These are phyloP conservation scores for Escallonia rubra DNA, from an alignment of 129 eudicot species.

Conservation along the genomic window DNA sequence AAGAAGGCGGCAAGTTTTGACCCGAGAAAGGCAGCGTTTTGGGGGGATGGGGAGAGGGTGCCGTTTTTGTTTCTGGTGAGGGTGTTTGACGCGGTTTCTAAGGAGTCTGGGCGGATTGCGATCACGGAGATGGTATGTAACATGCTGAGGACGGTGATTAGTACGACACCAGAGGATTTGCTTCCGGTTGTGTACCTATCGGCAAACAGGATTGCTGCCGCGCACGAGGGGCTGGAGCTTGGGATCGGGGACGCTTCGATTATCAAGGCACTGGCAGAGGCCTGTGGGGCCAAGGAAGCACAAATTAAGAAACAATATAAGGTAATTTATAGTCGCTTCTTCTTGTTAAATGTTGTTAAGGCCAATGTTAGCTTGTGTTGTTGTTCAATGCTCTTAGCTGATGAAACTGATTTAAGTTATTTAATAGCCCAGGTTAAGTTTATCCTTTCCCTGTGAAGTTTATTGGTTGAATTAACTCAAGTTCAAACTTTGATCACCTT, in stretches of 20 bases:
- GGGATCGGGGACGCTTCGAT: slow-evolving; percentile 89
- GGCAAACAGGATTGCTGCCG: slow-evolving; percentile 74
- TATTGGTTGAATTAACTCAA: no score
- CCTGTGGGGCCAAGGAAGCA: slow-evolving; percentile 76
- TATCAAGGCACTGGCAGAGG: slow-evolving; percentile 89
- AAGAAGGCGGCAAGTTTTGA: slow-evolving; percentile 50
- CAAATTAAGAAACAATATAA: slow-evolving; percentile 61
- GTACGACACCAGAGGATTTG: slow-evolving; percentile 71
- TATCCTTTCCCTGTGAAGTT: no score
- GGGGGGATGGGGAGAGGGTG: slow-evolving; percentile 77
- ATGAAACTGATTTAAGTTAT: no score
- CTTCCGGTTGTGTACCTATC: slow-evolving; percentile 66
- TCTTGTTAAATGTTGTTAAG: no score
- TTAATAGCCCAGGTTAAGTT: no score
- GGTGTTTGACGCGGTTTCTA: slow-evolving; percentile 58
- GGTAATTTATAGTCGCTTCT: slow-evolving; percentile 22
- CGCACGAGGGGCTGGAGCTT: slow-evolving; percentile 91
- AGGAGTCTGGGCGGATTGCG: slow-evolving; percentile 76
- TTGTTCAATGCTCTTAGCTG: no score
- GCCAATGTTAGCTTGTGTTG: no score
- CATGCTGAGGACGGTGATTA: slow-evolving; percentile 81
- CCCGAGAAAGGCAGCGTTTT: slow-evolving; percentile 65
- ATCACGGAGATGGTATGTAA: slow-evolving; percentile 84
- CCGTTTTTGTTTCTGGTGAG: slow-evolving; percentile 78
- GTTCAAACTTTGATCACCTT: no score